Percentiles rank a stretch among this genome's conserved stretches.
phyloP scores from a whole-genome alignment of 305 asterid species.

The Rubia peregrina region DNA sequence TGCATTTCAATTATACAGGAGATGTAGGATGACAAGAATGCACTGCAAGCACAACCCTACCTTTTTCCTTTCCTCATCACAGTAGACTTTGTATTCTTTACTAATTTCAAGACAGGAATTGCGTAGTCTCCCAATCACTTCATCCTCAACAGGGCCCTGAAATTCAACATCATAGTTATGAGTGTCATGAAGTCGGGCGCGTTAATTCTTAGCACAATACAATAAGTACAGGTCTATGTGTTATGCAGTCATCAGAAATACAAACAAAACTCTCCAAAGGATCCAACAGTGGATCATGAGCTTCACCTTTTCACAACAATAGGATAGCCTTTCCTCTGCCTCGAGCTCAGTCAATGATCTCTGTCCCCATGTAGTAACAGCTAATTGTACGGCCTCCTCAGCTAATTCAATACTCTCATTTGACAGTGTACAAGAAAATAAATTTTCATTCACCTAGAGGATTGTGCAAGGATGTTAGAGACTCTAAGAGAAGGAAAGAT shows the following conservation, averaged over 20 bases:
- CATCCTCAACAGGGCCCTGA: conserved; percentile 97
- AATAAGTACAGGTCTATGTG: neutral
- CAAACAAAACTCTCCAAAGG: conserved; percentile 12
- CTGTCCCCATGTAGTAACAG: conserved; percentile 82
- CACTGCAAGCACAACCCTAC: conserved; percentile 23
- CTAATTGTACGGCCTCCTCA: conserved; percentile 83
- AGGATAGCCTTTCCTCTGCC: conserved; percentile 93
- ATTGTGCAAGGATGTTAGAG: conserved; percentile 19
- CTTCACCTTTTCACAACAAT: conserved; percentile 92
- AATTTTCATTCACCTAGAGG: conserved; percentile 75
- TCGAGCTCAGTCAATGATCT: conserved; percentile 89
- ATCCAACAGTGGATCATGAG: conserved; percentile 11
- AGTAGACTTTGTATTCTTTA: conserved; percentile 70
- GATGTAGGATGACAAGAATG: neutral
- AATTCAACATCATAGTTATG: conserved; percentile 18
- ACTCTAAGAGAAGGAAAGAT: conserved; percentile 8
- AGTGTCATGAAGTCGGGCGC: neutral
- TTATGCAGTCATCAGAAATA: neutral
- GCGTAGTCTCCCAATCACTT: conserved; percentile 76
- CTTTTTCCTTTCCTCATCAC: conserved; percentile 83
- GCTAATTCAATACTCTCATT: conserved; percentile 62
- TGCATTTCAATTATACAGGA: neutral
- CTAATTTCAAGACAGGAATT: conserved; percentile 73
- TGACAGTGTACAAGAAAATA: conserved; percentile 77
- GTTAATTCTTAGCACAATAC: neutral